phyloP scores from a whole-genome alignment of 139 green algal species.

The Limnomonas spitsbergensis region DNA sequence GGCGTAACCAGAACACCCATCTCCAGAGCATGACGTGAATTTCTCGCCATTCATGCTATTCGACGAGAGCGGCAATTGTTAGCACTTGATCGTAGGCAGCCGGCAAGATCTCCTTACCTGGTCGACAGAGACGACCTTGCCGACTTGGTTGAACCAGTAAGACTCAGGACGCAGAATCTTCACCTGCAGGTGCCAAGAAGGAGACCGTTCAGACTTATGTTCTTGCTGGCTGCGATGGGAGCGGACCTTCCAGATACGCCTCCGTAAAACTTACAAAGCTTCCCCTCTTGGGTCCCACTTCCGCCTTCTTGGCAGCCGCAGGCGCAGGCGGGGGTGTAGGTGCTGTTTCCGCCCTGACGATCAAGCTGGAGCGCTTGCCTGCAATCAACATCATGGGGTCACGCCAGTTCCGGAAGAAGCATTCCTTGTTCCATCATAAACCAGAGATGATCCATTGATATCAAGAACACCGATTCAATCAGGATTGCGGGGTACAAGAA shows the following conservation, averaged over 20 bases:
- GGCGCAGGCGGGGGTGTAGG: constrained; percentile 28
- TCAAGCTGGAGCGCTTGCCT: constrained; percentile 16
- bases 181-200: constrained; percentile 62
- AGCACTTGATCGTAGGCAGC: no score
- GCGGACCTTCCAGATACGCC: background rate
- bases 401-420: background rate
- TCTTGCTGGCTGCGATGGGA: background rate
- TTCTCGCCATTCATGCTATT: no score
- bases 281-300: constrained; percentile 83
- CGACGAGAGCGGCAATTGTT: no score
- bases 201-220: background rate
- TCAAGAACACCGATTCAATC: no score
- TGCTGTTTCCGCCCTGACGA: constrained; percentile 41
- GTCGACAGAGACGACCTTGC: constrained; percentile 98
- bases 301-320: constrained; percentile 50
- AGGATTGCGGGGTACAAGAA: no score
- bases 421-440: background rate
- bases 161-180: constrained; percentile 95
- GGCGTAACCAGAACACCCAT: no score
- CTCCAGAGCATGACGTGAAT: no score
- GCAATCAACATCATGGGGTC: background rate
- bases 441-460: background rate
- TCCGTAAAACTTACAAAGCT: constrained; percentile 47
- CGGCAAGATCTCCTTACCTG: no score
- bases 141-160: constrained; percentile 98